Evolutionary conservation across 257 asterid genomes (phyloP).

Genomic region (Cinchona pubescens): DNA sequence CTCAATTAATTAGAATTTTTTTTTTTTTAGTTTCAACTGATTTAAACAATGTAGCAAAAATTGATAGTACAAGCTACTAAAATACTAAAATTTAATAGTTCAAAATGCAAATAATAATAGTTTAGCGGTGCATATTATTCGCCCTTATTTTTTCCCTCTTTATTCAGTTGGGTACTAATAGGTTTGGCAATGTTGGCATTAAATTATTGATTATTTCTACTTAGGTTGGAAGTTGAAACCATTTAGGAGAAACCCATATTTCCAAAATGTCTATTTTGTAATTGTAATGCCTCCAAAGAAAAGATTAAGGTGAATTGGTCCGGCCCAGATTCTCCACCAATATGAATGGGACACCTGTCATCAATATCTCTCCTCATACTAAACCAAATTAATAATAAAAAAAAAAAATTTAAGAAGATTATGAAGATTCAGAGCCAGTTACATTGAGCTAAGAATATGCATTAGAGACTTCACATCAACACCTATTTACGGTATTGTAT

Average conservation of each 20-base stretch:
- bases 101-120: too few species aligned
- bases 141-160: background rate
- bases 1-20: too few species aligned
- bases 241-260: background rate
- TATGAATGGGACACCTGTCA: background rate
- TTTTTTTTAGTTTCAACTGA: too few species aligned
- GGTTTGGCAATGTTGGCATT: background rate
- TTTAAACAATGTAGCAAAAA: too few species aligned
- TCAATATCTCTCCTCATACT: background rate
- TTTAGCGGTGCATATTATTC: too few species aligned
- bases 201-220: conserved; percentile 18
- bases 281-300: background rate
- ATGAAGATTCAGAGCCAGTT: background rate
- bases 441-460: background rate
- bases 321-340: background rate
- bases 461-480: background rate
- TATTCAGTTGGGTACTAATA: too few species aligned
- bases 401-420: too few species aligned
- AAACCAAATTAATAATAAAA: too few species aligned
- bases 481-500: background rate
- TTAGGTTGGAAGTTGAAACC: background rate
- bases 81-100: too few species aligned
- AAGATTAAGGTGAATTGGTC: background rate
- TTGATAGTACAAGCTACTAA: too few species aligned
- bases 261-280: background rate